A percentile compares a stretch with the other conserved stretches of the same genome.
These are phyloP conservation scores for Takashimella tepidaria DNA, from an alignment of 1,284 basidiomycete genomes.

Conservation along the genomic window DNA sequence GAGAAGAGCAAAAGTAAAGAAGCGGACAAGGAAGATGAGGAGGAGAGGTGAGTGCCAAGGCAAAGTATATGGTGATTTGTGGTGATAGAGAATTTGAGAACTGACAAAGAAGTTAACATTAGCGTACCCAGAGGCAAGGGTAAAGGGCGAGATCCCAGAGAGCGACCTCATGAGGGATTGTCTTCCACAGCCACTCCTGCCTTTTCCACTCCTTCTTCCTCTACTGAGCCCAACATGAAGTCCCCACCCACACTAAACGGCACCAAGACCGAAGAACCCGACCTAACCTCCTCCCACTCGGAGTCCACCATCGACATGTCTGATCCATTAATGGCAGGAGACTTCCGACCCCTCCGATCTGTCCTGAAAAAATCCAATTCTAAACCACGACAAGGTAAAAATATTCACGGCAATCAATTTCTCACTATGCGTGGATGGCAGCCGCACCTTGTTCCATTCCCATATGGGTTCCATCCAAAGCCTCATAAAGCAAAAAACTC, in stretches of 20 bases:
- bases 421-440: constrained; percentile 33
- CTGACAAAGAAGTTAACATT: not conserved
- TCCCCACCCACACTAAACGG: not conserved
- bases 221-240: not conserved
- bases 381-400: constrained; percentile 29
- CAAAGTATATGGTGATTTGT: not conserved
- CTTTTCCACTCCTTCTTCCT: not conserved
- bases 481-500: constrained; percentile 25
- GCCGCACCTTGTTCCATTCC: constrained; percentile 33
- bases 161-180: not conserved
- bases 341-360: constrained; percentile 30
- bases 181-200: too few species aligned
- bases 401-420: constrained; percentile 36
- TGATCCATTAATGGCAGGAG: constrained; percentile 35
- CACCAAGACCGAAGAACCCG: not conserved
- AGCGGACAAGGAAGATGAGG: constrained; percentile 1
- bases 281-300: not conserved
- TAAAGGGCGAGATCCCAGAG: not conserved
- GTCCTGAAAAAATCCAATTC: constrained; percentile 34
- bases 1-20: not conserved
- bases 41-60: constrained; percentile 1
- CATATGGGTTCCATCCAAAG: constrained; percentile 35
- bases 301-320: not conserved
- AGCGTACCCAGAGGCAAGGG: not conserved
- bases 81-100: not conserved